Base-by-base conservation (phyloP, 2,329 filamentous ascomycete genomes). In the Rutstroemia sp. region DNA sequence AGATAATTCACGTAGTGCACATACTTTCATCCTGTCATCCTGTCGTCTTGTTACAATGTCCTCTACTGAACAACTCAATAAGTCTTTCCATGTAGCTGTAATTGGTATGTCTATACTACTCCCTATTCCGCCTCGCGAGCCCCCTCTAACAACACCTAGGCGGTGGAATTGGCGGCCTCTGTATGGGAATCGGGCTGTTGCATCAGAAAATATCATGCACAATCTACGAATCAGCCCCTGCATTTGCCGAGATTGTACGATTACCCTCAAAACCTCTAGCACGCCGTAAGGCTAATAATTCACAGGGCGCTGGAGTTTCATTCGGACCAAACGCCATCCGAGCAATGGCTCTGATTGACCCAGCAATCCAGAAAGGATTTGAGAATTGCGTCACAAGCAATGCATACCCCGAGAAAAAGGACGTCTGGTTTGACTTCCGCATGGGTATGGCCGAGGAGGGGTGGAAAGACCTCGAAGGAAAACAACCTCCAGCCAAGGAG, bases 111-210 rank as follows among this genome's bases (percentile, higher is more conserved):
- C 9, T 30, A 30, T 30, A 30, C 10, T 9, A 10, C 27, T 9
- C 27, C 27, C 27, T 30, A 30, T 9, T 30, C 6, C 2, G 2
- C 7, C 23, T 34, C 17, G 9, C 39, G 8, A 19, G 17, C 42
- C 7, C n/a, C 19, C 42, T 45, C n/a, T 21, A 19, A 19, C n/a
- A 10, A 45, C 17, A 6, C 10, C n/a, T 45, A 66, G 64, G 67
- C 19, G 65, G 66, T 21, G 65, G 67, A 9, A 68, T 68, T 10
- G 67, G 66, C 45, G 66, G 67, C 7, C 59, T 69, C 7, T 64
- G 61, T 46, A 57, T 66, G 34, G 56, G 60, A 21, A 68, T 69
- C 38, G 67, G 66, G 3, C 63, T 69, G 34, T 58, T 67, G 1
- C 63, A 61, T 45, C 61, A 67, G 34, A 62, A 64, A 16, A 61